Conservation (phyloP, 148 eudicot species). For the Oxyria digyna region DNA sequence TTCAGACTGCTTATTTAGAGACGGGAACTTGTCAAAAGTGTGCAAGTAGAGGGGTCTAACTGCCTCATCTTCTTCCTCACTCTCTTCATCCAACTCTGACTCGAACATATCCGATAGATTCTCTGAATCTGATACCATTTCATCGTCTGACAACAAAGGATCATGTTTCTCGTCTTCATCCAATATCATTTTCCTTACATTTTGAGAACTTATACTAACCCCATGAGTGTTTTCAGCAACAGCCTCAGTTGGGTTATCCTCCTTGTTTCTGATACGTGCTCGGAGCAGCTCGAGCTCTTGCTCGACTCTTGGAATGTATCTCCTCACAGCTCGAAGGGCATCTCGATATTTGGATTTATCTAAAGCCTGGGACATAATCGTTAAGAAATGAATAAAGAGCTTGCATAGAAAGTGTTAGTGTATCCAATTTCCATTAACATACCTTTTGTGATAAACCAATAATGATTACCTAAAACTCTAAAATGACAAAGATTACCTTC, state of each 20-base stretch:
- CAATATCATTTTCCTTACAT: conserved; percentile 32
- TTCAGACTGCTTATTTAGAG: conserved; percentile 18
- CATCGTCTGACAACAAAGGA: conserved; percentile 17
- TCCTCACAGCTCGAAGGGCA: conserved; percentile 66
- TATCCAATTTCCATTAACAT: too few species aligned
- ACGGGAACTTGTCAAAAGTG: conserved; percentile 70
- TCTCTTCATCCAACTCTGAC: conserved; percentile 54
- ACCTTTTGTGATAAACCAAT: too few species aligned
- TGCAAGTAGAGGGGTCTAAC: conserved; percentile 55
- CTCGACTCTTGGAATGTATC: conserved; percentile 71
- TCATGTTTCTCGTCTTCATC: conserved; percentile 25
- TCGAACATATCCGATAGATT: conserved; percentile 83
- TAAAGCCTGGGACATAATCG: conserved; percentile 46
- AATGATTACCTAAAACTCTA: too few species aligned
- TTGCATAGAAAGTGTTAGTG: too few species aligned
- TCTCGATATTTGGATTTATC: conserved; percentile 80
- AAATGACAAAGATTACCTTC: conserved; percentile 35
- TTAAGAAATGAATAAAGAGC: not conserved
- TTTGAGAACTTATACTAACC: conserved; percentile 13
- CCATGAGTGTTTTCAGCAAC: conserved; percentile 15
- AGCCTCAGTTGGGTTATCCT: conserved; percentile 17
- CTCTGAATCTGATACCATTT: conserved; percentile 59
- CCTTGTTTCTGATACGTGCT: conserved; percentile 36
- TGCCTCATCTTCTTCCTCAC: conserved; percentile 22
- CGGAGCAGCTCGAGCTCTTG: conserved; percentile 65